phyloP scores from a whole-genome alignment of 768 basidiomycete species.

The Boletellus emodensis region DNA sequence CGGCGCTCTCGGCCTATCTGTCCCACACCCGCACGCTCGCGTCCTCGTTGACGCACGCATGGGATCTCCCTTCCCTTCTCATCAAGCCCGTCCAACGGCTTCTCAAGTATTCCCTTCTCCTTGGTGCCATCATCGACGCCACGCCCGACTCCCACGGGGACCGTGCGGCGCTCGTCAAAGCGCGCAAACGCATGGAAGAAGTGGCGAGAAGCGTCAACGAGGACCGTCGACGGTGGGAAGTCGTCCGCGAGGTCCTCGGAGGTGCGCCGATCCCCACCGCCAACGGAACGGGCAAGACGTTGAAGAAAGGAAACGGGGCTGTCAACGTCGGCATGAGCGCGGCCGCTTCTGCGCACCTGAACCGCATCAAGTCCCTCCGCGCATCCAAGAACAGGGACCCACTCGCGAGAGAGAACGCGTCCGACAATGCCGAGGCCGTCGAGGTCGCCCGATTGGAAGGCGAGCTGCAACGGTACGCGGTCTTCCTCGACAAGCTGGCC shows the following conservation, averaged over 20 bases:
- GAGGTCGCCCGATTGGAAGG: constrained; percentile 52
- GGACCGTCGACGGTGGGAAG: constrained; percentile 68
- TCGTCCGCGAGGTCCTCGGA: constrained; percentile 70
- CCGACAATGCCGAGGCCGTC: constrained; percentile 41
- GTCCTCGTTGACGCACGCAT: constrained; percentile 74
- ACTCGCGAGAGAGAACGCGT: constrained; percentile 14
- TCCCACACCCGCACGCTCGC: constrained; percentile 62
- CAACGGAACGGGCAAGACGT: constrained; percentile 37
- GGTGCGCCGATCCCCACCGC: constrained; percentile 33
- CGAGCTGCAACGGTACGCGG: constrained; percentile 53
- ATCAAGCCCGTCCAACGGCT: constrained; percentile 98
- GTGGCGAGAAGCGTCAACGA: constrained; percentile 78
- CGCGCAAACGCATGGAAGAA: constrained; percentile 54
- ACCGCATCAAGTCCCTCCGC: constrained; percentile 55
- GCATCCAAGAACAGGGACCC: constrained; percentile 31
- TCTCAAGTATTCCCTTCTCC: constrained; percentile 88
- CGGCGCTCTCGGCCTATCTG: constrained; percentile 59
- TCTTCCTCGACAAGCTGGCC: constrained; percentile 59
- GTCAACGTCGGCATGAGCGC: constrained; percentile 44
- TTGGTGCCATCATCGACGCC: constrained; percentile 70
- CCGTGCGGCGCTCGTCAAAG: constrained; percentile 36
- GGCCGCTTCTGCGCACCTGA: constrained; percentile 53
- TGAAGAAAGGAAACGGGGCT: constrained; percentile 35
- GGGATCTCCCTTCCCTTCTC: constrained; percentile 90
- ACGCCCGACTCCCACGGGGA: constrained; percentile 69